Evolutionary conservation across 768 basidiomycete genomes (phyloP).

Genomic region (Macrolepiota albuminosa): DNA sequence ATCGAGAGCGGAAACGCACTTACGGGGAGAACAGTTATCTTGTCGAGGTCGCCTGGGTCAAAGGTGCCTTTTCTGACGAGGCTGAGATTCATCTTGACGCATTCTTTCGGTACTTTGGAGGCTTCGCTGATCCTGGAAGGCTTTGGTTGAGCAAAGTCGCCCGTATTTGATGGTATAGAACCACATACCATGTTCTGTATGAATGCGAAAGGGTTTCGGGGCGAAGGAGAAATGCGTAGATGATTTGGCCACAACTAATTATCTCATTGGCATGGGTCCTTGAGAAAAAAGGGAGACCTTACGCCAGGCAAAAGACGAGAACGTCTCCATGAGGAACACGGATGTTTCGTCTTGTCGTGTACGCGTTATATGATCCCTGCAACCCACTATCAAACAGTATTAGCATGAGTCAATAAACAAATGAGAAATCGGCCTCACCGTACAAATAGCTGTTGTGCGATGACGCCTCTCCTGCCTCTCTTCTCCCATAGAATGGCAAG

Average conservation of each 20-base stretch:
- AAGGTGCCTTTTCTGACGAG: conserved; percentile 56
- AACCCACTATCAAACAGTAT: conserved; percentile 53
- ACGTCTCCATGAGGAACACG: conserved; percentile 80
- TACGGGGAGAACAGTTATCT: conserved; percentile 45
- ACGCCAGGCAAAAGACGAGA: conserved; percentile 76
- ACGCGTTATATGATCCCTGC: conserved; percentile 85
- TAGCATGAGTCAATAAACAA: background rate
- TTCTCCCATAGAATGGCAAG: conserved; percentile 78
- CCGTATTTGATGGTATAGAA: background rate
- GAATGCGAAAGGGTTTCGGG: conserved; percentile 83
- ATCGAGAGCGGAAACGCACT: background rate
- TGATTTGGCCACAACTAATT: conserved; percentile 75
- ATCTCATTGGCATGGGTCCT: conserved; percentile 1
- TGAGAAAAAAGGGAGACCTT: conserved; percentile 16
- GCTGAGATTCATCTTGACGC: conserved; percentile 55
- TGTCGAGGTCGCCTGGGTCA: conserved; percentile 53
- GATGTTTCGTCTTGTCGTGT: conserved; percentile 61
- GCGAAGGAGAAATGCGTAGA: conserved; percentile 71
- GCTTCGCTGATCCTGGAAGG: conserved; percentile 64
- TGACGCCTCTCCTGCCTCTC: conserved; percentile 52
- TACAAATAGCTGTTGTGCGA: conserved; percentile 88
- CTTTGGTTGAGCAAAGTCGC: background rate
- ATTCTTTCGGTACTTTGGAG: conserved; percentile 53
- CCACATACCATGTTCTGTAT: conserved; percentile 64
- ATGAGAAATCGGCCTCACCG: conserved; percentile 43